Conservation (phyloP, 306 rosid species). For the Dalbergia oliveri region DNA sequence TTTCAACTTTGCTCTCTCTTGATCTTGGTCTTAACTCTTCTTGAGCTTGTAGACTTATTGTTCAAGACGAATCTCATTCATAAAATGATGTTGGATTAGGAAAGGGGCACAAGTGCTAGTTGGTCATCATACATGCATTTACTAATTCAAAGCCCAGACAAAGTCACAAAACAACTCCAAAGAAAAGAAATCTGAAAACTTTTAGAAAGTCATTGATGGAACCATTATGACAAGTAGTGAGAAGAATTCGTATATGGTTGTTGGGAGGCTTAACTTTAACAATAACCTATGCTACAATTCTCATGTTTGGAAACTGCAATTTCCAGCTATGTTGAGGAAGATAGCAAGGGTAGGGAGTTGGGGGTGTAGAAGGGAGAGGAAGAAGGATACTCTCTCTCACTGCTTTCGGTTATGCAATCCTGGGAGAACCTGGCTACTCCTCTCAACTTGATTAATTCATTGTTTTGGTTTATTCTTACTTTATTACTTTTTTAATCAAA, state of each 20-base stretch:
- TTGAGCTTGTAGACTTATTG: too few relatives aligned
- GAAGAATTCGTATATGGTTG: conserved; percentile 56
- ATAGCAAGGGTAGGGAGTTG: conserved; percentile 42
- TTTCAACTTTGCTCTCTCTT: too few relatives aligned
- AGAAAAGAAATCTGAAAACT: not conserved
- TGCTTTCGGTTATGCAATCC: conserved; percentile 66
- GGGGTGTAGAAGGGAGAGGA: conserved; percentile 36
- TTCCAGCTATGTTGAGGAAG: conserved; percentile 35
- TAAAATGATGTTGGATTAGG: too few relatives aligned
- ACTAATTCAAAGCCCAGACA: not conserved
- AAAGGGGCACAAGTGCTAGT: too few relatives aligned
- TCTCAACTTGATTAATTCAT: too few relatives aligned
- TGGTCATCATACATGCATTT: not conserved
- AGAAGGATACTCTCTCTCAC: conserved; percentile 52
- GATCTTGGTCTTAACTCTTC: too few relatives aligned
- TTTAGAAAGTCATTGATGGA: not conserved
- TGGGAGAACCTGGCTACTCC: conserved; percentile 79
- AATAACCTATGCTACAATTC: not conserved
- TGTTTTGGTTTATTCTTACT: too few relatives aligned
- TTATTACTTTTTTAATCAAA: too few relatives aligned
- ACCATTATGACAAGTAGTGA: not conserved
- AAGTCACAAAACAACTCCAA: not conserved
- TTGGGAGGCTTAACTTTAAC: conserved; percentile 36
- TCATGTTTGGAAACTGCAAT: conserved; percentile 51
- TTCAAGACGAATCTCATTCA: too few relatives aligned